Evolutionary conservation across 208 protist species (phyloP), one percentile per base, ranked within the genome.

Genomic region (Crithidia sp.): DNA sequence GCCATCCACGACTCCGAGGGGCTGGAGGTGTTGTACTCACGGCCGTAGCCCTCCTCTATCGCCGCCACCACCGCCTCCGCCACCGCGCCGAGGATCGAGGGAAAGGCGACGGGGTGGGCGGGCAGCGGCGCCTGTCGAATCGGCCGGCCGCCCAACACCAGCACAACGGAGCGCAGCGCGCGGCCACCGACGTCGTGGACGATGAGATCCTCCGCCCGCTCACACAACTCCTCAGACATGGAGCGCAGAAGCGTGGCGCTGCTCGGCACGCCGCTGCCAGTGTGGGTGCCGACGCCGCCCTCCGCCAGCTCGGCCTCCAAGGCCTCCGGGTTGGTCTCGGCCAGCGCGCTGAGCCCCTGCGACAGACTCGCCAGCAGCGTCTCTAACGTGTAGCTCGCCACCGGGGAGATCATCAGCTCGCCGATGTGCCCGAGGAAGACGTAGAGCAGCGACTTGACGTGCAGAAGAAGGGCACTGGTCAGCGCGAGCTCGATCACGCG

Each of bases 351-450:
- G 40, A 97, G 81, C 7, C 76, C 89, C 67, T 88, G 88, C 17
- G 80, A 78, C 28, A 97, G 58, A 62, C 85, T 91, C 40, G 77
- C 79, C 14, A 94, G 44, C 10, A 97, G 70, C 36, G 89, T 92
- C 65, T 97, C 93, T 10, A 97, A 58, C 19, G 84, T 86, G 71
- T 90, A 94, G 85, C 93, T 95, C 10, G 93, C 93, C 10, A 94
- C 91, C 17, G 93, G 90, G 43, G 93, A 95, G 8, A 86, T 68
- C 36, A 90, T 76, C 36, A 93, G 75, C 16, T 91, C 88, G 40
- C 58, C 66, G 8, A 95, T 78, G 76, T 89, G 89, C 2, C 93
- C 93, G 1, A 97, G 77, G 44, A 97, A 87, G 40, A 95, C 79
- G 71, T 87, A 95, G 16, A 97, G 77, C 19, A 95, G 81, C 2